These are phyloP conservation scores for Boletellus ananiceps DNA, from an alignment of 768 basidiomycete species.

Conservation along the genomic window DNA sequence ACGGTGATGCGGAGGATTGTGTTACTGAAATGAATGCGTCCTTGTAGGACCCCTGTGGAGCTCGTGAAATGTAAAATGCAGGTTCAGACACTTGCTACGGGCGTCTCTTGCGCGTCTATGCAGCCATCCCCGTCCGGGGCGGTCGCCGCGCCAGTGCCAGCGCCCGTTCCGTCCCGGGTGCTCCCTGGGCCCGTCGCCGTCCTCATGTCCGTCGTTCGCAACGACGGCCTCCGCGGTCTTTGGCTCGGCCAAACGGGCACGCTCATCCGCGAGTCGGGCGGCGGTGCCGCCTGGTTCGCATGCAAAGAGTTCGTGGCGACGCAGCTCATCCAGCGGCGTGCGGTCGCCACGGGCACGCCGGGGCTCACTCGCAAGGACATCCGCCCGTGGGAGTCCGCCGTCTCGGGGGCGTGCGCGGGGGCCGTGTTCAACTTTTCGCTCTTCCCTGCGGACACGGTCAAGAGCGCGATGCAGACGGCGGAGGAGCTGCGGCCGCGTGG, in stretches of 20 bases:
- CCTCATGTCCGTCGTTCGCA: conserved; percentile 55
- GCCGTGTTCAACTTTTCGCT: conserved; percentile 81
- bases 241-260: conserved; percentile 97
- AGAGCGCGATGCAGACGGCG: conserved; percentile 92
- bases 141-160: conserved; percentile 9
- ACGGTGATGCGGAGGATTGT: too few relatives aligned
- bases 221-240: conserved; percentile 75
- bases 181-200: conserved; percentile 76
- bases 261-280: conserved; percentile 88
- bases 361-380: conserved; percentile 42
- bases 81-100: conserved; percentile 73
- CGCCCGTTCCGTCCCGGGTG: conserved; percentile 9
- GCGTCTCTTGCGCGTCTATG: conserved; percentile 12
- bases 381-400: conserved; percentile 77
- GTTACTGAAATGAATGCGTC: neutral
- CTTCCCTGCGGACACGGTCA: conserved; percentile 94
- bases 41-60: conserved; percentile 80
- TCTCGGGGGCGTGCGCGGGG: conserved; percentile 83
- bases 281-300: conserved; percentile 86
- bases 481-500: conserved; percentile 70
- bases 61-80: conserved; percentile 98
- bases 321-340: conserved; percentile 51
- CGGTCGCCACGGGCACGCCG: conserved; percentile 18
- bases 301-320: conserved; percentile 76
- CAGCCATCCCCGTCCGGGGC: conserved; percentile 13